Evolutionary conservation across 345 rosid species (phyloP).

Genomic region (Streptanthus diversifolius): DNA sequence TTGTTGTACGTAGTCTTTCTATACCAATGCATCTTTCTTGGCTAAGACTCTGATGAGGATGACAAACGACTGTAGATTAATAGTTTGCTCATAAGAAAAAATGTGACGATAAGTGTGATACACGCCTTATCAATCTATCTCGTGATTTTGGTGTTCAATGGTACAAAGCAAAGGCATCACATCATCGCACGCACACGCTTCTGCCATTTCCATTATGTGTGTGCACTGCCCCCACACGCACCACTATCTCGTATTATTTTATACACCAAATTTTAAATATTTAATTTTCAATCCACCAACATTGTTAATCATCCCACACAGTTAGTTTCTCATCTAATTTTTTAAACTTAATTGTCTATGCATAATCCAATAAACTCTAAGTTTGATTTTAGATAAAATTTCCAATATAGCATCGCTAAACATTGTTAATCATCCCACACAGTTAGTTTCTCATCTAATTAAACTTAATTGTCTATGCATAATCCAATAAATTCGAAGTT

Average conservation of each 20-base stretch:
- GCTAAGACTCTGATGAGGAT: neutral
- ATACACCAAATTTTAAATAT: neutral
- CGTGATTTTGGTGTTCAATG: conserved; percentile 23
- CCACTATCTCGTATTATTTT: neutral
- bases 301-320: neutral
- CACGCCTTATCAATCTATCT: conserved; percentile 4
- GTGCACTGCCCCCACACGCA: conserved; percentile 15
- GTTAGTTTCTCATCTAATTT: neutral
- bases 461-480: neutral
- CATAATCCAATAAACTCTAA: neutral
- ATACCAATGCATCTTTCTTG: neutral
- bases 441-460: neutral
- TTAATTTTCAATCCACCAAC: neutral
- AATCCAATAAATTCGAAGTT: neutral
- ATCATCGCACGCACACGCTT: conserved; percentile 26
- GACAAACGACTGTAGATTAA: neutral
- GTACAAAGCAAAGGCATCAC: conserved; percentile 18
- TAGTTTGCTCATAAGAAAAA: neutral
- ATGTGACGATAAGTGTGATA: conserved; percentile 22
- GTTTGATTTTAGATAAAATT: neutral
- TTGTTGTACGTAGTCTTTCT: neutral
- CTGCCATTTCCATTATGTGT: conserved; percentile 10
- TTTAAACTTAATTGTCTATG: neutral
- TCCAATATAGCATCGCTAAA: neutral
- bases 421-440: neutral